These are phyloP conservation scores for Diospyros kaki DNA, from an alignment of 148 eudicot genomes.

Conservation along the genomic window DNA sequence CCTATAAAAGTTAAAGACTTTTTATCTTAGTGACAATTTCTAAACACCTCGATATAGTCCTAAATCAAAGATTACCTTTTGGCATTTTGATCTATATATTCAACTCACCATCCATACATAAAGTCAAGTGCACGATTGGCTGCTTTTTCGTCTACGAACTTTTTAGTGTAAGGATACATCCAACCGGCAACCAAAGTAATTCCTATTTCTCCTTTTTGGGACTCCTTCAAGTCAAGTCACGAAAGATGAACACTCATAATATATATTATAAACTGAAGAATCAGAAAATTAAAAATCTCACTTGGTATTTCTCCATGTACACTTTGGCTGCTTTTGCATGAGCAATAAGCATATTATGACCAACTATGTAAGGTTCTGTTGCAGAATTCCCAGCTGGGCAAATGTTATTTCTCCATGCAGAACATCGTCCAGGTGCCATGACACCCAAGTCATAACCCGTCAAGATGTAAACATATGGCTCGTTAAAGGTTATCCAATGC, in stretches of 20 bases:
- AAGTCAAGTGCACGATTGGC: slow-evolving; percentile 47
- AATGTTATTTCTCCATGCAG: neutral
- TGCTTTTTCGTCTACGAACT: slow-evolving; percentile 19
- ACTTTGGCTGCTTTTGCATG: slow-evolving; percentile 10
- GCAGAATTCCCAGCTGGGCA: slow-evolving; percentile 1
- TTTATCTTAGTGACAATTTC: too few species aligned
- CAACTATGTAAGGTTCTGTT: slow-evolving; percentile 18
- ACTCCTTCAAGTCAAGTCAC: slow-evolving; percentile 15
- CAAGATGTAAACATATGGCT: slow-evolving; percentile 7
- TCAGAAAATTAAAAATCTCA: neutral
- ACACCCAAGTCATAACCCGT: neutral
- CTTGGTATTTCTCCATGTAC: slow-evolving; percentile 17
- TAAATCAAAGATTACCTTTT: neutral
- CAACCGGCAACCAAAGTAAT: slow-evolving; percentile 38
- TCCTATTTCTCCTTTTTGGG: slow-evolving; percentile 55
- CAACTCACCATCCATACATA: slow-evolving; percentile 52
- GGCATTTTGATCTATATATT: neutral
- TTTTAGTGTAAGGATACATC: slow-evolving; percentile 33
- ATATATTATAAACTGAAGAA: too few species aligned
- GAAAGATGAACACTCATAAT: too few species aligned
- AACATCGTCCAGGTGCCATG: slow-evolving; percentile 12
- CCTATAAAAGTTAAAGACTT: too few species aligned
- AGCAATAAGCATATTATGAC: slow-evolving; percentile 11
- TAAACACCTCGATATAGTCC: too few species aligned
- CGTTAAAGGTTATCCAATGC: slow-evolving; percentile 29